phyloP scores from a whole-genome alignment of 805 yeast genomes.

The Saccharomycopsis fibuligera region DNA sequence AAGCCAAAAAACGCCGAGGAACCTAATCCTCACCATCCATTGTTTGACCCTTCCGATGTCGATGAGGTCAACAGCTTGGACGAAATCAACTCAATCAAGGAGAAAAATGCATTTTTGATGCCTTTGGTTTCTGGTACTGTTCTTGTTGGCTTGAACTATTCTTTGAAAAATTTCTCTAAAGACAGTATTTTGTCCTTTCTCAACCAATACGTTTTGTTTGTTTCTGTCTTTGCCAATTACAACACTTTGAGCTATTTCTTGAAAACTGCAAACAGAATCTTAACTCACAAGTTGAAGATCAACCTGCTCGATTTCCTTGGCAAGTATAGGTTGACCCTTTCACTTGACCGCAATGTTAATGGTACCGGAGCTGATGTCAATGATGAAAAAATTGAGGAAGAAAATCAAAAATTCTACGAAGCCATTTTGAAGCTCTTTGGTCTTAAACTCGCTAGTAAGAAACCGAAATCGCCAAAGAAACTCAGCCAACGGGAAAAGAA shows the following conservation, averaged over 20 bases:
- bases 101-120: constrained; percentile 32
- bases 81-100: constrained; percentile 9
- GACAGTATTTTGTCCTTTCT: constrained; percentile 30
- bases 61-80: constrained; percentile 23
- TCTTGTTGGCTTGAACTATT: constrained; percentile 35
- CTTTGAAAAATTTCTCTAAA: constrained; percentile 30
- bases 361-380: constrained; percentile 35
- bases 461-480: background rate
- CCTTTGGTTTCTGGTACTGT: constrained; percentile 39
- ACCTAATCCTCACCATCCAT: constrained; percentile 33
- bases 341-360: constrained; percentile 30
- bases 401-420: constrained; percentile 21
- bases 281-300: constrained; percentile 26
- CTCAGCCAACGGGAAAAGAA: constrained; percentile 12
- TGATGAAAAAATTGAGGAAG: constrained; percentile 28
- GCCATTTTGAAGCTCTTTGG: background rate
- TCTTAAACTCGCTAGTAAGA: background rate
- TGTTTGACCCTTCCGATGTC: constrained; percentile 38
- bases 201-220: constrained; percentile 31
- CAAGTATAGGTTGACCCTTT: constrained; percentile 37
- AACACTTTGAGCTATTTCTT: constrained; percentile 27
- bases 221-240: constrained; percentile 31
- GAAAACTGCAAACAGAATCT: constrained; percentile 26
- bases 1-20: constrained; percentile 19
- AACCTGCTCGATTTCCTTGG: constrained; percentile 28